Conservation (phyloP, 2,329 filamentous ascomycete genomes). For the Arthrobotrys entomopaga region DNA sequence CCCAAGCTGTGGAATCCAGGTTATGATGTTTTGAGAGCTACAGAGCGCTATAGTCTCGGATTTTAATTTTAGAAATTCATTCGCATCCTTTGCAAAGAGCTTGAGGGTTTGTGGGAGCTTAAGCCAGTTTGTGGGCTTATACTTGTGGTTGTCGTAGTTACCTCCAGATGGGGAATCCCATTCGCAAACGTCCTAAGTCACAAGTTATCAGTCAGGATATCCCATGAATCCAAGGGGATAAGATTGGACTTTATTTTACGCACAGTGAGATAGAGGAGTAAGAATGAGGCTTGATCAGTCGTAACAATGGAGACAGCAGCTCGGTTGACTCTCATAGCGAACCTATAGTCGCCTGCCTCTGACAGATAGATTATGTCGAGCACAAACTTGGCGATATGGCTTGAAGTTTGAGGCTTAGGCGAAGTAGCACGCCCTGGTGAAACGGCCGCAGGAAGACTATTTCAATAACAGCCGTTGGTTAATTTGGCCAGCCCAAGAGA, state of each 20-base stretch:
- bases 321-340: slow-evolving; percentile 12
- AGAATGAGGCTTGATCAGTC: neutral
- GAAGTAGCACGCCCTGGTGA: too few relatives aligned
- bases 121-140: slow-evolving; percentile 26
- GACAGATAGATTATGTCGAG: slow-evolving; percentile 20
- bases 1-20: slow-evolving; percentile 6
- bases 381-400: too few relatives aligned
- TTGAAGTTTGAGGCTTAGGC: too few relatives aligned
- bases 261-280: slow-evolving; percentile 12
- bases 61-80: slow-evolving; percentile 4
- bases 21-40: slow-evolving; percentile 18
- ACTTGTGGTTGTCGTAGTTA: slow-evolving; percentile 11
- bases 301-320: neutral
- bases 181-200: slow-evolving; percentile 9
- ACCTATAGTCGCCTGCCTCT: slow-evolving; percentile 3
- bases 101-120: slow-evolving; percentile 18
- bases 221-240: neutral
- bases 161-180: slow-evolving; percentile 14
- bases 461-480: neutral
- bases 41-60: slow-evolving; percentile 6
- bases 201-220: neutral
- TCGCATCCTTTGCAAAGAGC: slow-evolving; percentile 1
- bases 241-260: neutral
- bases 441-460: too few relatives aligned
- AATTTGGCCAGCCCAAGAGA: neutral